phyloP scores from a whole-genome alignment of 192 early-diverging fungal genomes.

The Umbelopsis ramanniana region DNA sequence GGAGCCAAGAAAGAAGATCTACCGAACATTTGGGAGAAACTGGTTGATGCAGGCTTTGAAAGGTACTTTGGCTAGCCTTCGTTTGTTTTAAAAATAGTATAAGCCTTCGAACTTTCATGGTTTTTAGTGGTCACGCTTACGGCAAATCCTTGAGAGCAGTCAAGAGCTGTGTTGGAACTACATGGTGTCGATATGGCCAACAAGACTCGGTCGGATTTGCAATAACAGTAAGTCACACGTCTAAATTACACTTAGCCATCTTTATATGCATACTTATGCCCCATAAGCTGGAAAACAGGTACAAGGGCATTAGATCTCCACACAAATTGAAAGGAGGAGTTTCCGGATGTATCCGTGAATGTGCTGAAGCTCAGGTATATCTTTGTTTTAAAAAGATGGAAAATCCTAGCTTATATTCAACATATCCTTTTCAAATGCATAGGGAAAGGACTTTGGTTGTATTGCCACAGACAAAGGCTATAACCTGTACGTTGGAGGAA shows the following conservation, averaged over 20 bases:
- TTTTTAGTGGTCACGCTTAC: slow-evolving; percentile 63
- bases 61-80: slow-evolving; percentile 19
- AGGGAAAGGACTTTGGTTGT: slow-evolving; percentile 56
- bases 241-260: neutral
- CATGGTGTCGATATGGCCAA: slow-evolving; percentile 72
- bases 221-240: slow-evolving; percentile 35
- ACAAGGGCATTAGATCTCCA: slow-evolving; percentile 70
- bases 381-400: slow-evolving; percentile 1
- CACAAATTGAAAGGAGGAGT: slow-evolving; percentile 74
- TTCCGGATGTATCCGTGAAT: slow-evolving; percentile 70
- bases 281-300: slow-evolving; percentile 58
- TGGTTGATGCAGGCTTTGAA: slow-evolving; percentile 67
- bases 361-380: slow-evolving; percentile 54
- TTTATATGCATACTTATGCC: neutral
- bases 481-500: slow-evolving; percentile 72
- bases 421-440: neutral
- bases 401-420: slow-evolving; percentile 25
- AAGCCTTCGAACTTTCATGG: neutral
- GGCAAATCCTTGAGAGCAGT: slow-evolving; percentile 72
- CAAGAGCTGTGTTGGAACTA: slow-evolving; percentile 69
- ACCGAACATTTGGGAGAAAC: slow-evolving; percentile 68
- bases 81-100: neutral
- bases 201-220: slow-evolving; percentile 73
- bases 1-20: slow-evolving; percentile 69
- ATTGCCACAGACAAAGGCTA: slow-evolving; percentile 77